These are phyloP conservation scores for Lolium perenne DNA, from an alignment of 176 grass and related monocot species.

Conservation along the genomic window DNA sequence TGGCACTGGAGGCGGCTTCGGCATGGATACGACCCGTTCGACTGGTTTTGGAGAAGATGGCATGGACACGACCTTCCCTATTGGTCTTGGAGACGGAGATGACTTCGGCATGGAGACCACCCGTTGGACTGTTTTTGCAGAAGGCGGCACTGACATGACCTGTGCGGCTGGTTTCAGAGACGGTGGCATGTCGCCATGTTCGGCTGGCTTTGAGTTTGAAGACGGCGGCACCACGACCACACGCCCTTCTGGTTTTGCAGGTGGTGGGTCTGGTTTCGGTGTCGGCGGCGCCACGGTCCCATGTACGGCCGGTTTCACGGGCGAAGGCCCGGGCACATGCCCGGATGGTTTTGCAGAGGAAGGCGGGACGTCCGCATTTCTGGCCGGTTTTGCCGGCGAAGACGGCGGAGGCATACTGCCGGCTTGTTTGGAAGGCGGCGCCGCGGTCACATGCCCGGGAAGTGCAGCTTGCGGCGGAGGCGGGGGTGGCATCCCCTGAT, in stretches of 20 bases:
- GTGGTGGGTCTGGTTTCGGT: not conserved
- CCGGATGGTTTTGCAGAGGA: not conserved
- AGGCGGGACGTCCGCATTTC: not conserved
- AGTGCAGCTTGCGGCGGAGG: not conserved
- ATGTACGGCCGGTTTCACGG: not conserved
- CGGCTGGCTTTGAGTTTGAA: not conserved
- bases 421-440: not conserved
- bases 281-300: not conserved
- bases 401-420: not conserved
- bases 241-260: not conserved
- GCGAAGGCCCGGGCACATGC: not conserved
- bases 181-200: not conserved
- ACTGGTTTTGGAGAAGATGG: not conserved
- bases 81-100: not conserved
- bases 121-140: not conserved
- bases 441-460: not conserved
- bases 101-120: not conserved
- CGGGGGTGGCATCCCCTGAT: not conserved
- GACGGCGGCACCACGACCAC: not conserved
- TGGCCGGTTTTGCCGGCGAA: not conserved
- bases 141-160: not conserved
- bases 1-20: too few species aligned
- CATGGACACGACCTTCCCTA: not conserved
- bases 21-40: slow-evolving; percentile 13
- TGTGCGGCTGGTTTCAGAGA: not conserved